A percentile compares a stretch with the other conserved stretches of the same genome.
phyloP scores from a whole-genome alignment of 768 basidiomycete genomes.

The Boletus rufocinnamomeus region DNA sequence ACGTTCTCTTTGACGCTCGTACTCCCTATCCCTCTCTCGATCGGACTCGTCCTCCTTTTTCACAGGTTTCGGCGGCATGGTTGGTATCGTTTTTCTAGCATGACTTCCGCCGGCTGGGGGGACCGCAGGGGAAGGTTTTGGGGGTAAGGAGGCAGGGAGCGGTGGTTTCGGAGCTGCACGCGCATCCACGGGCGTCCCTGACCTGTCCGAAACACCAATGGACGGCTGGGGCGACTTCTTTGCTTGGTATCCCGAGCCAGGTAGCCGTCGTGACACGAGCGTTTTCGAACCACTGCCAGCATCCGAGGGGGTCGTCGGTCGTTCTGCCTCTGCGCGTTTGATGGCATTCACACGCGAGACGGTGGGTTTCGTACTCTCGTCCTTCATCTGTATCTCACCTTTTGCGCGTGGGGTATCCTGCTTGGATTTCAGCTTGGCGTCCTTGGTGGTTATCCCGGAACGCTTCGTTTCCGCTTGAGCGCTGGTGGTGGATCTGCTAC shows the following conservation, averaged over 20 bases:
- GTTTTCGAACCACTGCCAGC: constrained; percentile 18
- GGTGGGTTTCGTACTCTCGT: constrained; percentile 35
- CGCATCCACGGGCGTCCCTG: constrained; percentile 29
- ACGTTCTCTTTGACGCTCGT: constrained; percentile 30
- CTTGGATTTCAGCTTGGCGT: constrained; percentile 44
- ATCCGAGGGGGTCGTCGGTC: constrained; percentile 22
- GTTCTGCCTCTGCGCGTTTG: constrained; percentile 31
- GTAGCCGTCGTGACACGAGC: constrained; percentile 36
- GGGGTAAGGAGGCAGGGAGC: constrained; percentile 35
- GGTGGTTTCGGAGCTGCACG: constrained; percentile 31
- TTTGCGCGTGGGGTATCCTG: constrained; percentile 31
- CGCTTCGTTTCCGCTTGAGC: constrained; percentile 44
- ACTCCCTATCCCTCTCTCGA: constrained; percentile 27
- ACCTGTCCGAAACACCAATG: constrained; percentile 23
- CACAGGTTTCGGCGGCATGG: constrained; percentile 18
- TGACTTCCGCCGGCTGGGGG: constrained; percentile 27
- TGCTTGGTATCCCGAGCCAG: constrained; percentile 52
- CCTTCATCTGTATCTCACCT: constrained; percentile 42
- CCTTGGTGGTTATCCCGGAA: constrained; percentile 44
- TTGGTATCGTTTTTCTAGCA: constrained; percentile 33
- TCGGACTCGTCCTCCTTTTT: constrained; percentile 34
- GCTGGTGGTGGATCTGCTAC: constrained; percentile 24
- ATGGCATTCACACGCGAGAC: constrained; percentile 34
- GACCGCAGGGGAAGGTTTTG: constrained; percentile 35
- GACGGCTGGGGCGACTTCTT: constrained; percentile 35